Evolutionary conservation across 495 filamentous ascomycete genomes (phyloP).

Genomic region (Hyaloscypha variabilis): DNA sequence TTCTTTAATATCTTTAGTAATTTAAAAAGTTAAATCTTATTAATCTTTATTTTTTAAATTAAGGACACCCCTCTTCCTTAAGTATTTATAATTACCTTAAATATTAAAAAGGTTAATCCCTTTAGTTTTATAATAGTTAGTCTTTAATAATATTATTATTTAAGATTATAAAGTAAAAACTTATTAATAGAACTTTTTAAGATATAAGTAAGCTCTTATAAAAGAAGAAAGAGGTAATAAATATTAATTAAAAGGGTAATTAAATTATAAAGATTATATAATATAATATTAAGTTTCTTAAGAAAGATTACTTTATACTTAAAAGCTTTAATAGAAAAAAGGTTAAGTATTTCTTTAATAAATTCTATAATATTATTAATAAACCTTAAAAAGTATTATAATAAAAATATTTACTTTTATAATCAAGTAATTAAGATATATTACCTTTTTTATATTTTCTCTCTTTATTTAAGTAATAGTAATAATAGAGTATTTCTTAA

Average conservation of each 20-base stretch:
- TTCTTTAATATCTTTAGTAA: slow-evolving; percentile 10
- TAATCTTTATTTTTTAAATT: not conserved
- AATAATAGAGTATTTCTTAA: too few relatives aligned
- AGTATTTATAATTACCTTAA: not conserved
- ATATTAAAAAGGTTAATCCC: not conserved
- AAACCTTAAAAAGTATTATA: too few relatives aligned
- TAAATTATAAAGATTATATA: not conserved
- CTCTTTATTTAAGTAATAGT: too few relatives aligned
- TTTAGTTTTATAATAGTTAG: not conserved
- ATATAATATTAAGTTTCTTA: too few relatives aligned
- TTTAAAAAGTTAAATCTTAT: slow-evolving; percentile 16
- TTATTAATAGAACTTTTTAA: not conserved
- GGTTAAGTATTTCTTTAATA: too few relatives aligned
- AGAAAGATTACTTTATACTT: too few relatives aligned
- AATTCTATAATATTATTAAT: too few relatives aligned
- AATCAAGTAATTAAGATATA: too few relatives aligned
- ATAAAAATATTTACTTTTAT: too few relatives aligned
- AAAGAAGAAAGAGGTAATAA: slow-evolving; percentile 6
- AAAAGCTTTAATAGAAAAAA: too few relatives aligned
- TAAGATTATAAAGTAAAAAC: not conserved
- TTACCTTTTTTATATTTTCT: too few relatives aligned
- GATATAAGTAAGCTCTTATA: not conserved
- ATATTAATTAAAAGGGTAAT: not conserved
- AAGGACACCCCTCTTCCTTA: not conserved
- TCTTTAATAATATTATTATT: not conserved